Evolutionary conservation across 495 filamentous ascomycete genomes (phyloP).

Genomic region (Penicillium malachiteum): DNA sequence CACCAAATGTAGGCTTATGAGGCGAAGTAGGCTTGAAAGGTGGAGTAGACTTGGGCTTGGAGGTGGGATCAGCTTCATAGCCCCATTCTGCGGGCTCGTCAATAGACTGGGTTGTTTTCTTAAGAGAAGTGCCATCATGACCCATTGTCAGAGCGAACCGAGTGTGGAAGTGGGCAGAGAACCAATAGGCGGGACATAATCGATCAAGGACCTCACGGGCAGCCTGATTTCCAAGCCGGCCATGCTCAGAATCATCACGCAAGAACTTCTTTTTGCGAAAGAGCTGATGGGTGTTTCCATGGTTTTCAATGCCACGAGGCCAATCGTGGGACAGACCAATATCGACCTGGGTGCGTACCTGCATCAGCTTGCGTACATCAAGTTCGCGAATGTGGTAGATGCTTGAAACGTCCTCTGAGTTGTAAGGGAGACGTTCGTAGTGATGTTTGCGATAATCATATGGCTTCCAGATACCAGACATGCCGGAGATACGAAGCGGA

Average conservation of each 20-base stretch:
- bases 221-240: conserved; percentile 73
- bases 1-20: too few relatives aligned
- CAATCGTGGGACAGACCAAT: conserved; percentile 93
- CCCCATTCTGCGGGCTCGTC: conserved; percentile 10
- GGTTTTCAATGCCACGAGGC: conserved; percentile 76
- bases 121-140: conserved; percentile 46
- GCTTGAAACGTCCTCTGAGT: conserved; percentile 63
- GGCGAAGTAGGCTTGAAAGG: not conserved
- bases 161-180: conserved; percentile 88
- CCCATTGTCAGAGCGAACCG: conserved; percentile 74
- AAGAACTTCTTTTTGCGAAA: conserved; percentile 73
- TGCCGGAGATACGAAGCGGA: conserved; percentile 79
- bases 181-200: conserved; percentile 83
- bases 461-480: conserved; percentile 91
- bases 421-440: conserved; percentile 84
- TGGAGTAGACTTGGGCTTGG: not conserved
- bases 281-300: conserved; percentile 61
- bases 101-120: not conserved
- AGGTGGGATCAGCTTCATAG: conserved; percentile 1
- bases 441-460: conserved; percentile 81
- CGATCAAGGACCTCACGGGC: conserved; percentile 76
- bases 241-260: conserved; percentile 66
- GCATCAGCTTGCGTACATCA: conserved; percentile 88
- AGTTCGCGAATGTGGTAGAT: conserved; percentile 88
- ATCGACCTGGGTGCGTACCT: conserved; percentile 78